phyloP scores from a whole-genome alignment of 371 early-diverging fungal species.

The Apophysomyces trapeziformis region DNA sequence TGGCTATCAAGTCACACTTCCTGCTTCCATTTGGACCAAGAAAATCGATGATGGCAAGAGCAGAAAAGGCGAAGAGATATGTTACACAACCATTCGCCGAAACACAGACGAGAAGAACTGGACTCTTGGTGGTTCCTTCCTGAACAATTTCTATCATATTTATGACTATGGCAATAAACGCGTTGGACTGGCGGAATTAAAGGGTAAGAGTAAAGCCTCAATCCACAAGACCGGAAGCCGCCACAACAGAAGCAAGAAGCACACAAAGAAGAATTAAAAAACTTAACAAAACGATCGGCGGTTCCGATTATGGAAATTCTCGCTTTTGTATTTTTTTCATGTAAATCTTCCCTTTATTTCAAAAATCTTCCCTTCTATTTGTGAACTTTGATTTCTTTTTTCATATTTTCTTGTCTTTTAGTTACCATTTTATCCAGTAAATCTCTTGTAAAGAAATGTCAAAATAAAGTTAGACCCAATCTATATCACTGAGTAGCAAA shows the following conservation, averaged over 20 bases:
- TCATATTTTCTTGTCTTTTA: background rate
- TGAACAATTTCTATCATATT: constrained; percentile 49
- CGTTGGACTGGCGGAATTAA: constrained; percentile 45
- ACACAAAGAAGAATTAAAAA: constrained; percentile 7
- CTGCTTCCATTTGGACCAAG: constrained; percentile 33
- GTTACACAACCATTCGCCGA: constrained; percentile 35
- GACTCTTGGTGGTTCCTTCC: constrained; percentile 48
- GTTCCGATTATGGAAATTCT: background rate
- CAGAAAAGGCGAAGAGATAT: constrained; percentile 19
- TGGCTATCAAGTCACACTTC: constrained; percentile 40
- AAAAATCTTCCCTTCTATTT: background rate
- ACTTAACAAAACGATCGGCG: background rate
- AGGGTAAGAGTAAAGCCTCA: constrained; percentile 34
- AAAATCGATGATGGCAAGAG: constrained; percentile 17
- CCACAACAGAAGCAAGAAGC: constrained; percentile 12
- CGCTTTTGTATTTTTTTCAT: constrained; percentile 4
- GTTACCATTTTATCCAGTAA: constrained; percentile 3
- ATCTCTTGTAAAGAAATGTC: constrained; percentile 5
- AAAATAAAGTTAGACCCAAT: constrained; percentile 7
- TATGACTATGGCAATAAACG: constrained; percentile 37
- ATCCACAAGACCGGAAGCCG: constrained; percentile 37
- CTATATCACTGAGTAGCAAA: background rate
- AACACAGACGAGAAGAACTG: constrained; percentile 39
- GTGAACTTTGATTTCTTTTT: background rate
- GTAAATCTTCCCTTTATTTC: background rate